Evolutionary conservation across 139 green algal species (phyloP).

Genomic region (Chlorella ohadii): DNA sequence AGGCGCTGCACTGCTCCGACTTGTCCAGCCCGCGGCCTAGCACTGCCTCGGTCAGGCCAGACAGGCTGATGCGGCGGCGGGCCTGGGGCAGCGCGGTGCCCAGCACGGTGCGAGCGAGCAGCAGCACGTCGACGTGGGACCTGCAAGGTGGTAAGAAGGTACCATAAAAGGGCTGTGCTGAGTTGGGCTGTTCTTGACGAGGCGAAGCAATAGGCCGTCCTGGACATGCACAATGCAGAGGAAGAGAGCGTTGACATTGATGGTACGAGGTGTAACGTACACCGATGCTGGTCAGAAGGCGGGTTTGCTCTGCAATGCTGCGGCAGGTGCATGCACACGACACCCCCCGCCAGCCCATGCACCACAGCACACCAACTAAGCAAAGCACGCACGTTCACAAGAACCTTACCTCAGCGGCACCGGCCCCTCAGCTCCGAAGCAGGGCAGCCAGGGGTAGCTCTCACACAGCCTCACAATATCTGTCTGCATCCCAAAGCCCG

Average conservation of each 20-base stretch:
- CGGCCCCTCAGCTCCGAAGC: constrained; percentile 23
- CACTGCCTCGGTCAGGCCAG: constrained; percentile 13
- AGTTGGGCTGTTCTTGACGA: too few species aligned
- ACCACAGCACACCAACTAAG: too few species aligned
- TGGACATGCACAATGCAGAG: too few species aligned
- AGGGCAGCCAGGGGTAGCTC: constrained; percentile 48
- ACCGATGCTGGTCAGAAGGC: too few species aligned
- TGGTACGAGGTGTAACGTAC: too few species aligned
- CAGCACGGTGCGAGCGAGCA: constrained; percentile 21
- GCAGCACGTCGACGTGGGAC: constrained; percentile 42
- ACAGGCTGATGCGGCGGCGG: constrained; percentile 25
- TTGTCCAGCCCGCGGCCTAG: constrained; percentile 47
- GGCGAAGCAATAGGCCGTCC: too few species aligned
- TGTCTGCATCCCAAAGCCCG: constrained; percentile 42
- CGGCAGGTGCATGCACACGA: too few species aligned
- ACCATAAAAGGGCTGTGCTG: too few species aligned
- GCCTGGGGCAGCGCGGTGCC: not conserved
- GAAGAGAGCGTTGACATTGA: too few species aligned
- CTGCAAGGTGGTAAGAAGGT: too few species aligned
- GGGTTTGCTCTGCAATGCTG: too few species aligned
- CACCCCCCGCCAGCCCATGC: too few species aligned
- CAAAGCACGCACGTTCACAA: not conserved
- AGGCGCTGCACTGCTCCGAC: constrained; percentile 46
- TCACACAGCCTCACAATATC: constrained; percentile 40
- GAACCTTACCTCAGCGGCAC: constrained; percentile 5